A percentile compares a stretch with the other conserved stretches of the same genome.
These are phyloP conservation scores for Eucalyptus erythrocorys DNA, from an alignment of 345 rosid species.

Conservation along the genomic window DNA sequence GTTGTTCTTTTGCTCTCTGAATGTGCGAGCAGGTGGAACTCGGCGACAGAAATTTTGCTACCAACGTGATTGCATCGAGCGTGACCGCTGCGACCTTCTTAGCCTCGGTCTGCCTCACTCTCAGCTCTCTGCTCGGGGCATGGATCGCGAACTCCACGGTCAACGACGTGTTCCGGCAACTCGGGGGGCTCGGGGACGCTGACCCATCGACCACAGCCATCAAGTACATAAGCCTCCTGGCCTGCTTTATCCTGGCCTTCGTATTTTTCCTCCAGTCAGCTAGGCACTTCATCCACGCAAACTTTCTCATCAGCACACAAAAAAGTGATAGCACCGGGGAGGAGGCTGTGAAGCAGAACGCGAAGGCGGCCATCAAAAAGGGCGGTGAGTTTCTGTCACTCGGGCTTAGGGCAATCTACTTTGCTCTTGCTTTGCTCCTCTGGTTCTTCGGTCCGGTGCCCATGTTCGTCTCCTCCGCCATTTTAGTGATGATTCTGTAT, in stretches of 20 bases:
- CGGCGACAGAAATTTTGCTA: conserved; percentile 16
- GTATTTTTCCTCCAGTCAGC: conserved; percentile 63
- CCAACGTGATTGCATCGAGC: conserved; percentile 37
- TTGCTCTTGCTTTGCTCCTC: not conserved
- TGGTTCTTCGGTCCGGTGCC: conserved; percentile 16
- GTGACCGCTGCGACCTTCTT: conserved; percentile 56
- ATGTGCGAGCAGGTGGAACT: conserved; percentile 11
- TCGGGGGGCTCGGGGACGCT: conserved; percentile 48
- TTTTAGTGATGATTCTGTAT: conserved; percentile 35
- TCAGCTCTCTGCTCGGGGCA: conserved; percentile 77
- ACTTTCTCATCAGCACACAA: conserved; percentile 50
- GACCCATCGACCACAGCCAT: conserved; percentile 34
- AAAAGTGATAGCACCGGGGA: conserved; percentile 14
- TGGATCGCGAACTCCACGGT: conserved; percentile 52
- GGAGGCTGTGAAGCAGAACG: conserved; percentile 4
- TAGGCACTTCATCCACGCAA: conserved; percentile 53
- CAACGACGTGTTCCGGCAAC: conserved; percentile 15
- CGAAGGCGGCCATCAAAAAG: conserved; percentile 19
- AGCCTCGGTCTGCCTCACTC: conserved; percentile 43
- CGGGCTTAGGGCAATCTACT: not conserved
- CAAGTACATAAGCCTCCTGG: conserved; percentile 49
- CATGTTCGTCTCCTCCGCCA: conserved; percentile 42
- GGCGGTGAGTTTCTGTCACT: conserved; percentile 1
- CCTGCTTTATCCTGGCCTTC: conserved; percentile 56
- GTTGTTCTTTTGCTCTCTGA: not conserved